Conservation (phyloP, 768 basidiomycete species). For the Russula compacta region DNA sequence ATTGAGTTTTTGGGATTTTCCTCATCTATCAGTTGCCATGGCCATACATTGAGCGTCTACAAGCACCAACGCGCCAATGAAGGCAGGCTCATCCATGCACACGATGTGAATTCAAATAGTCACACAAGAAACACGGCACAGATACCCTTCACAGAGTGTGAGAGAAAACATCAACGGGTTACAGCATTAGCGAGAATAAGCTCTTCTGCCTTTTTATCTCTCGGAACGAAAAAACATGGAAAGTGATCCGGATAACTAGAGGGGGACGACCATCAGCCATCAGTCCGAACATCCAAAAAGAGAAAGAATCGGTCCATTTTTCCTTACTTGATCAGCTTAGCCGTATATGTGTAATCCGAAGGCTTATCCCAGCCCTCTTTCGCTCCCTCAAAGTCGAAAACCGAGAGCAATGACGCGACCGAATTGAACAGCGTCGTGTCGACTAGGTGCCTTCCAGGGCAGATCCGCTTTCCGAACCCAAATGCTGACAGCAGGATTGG, state of each 20-base stretch:
- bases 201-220: neutral
- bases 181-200: neutral
- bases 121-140: no score
- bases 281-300: neutral
- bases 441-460: neutral
- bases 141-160: no score
- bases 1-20: no score
- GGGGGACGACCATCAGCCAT: neutral
- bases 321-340: neutral
- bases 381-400: neutral
- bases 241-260: neutral
- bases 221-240: neutral
- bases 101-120: no score
- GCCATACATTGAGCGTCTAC: no score
- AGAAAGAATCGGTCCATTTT: neutral
- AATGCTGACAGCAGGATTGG: neutral
- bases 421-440: neutral
- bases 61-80: no score
- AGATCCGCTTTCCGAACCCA: neutral
- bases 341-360: neutral
- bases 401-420: neutral
- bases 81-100: no score
- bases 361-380: neutral
- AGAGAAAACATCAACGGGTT: neutral
- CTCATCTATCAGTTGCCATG: no score